Evolutionary conservation across 257 asterid species (phyloP).

Genomic region (Capsicum baccatum): DNA sequence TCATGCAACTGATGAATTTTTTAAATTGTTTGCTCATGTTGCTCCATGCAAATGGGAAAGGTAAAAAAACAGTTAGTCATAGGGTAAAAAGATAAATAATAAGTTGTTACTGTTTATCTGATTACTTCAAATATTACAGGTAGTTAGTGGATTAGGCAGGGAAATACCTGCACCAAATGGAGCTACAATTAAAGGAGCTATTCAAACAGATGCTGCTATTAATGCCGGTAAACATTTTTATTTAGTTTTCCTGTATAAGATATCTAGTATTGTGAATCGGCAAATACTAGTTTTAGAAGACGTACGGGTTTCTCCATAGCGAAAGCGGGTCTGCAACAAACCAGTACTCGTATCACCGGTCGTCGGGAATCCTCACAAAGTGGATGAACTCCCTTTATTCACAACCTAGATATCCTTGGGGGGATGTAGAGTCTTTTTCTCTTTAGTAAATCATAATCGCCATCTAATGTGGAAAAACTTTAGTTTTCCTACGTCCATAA

Average conservation of each 20-base stretch:
- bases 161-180: constrained; percentile 97
- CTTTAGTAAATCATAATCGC: too few species aligned
- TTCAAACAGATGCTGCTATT: constrained; percentile 94
- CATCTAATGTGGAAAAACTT: too few species aligned
- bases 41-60: background rate
- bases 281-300: too few species aligned
- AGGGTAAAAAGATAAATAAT: background rate
- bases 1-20: constrained; percentile 1
- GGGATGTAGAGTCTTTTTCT: too few species aligned
- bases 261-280: background rate
- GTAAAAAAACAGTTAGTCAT: background rate
- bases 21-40: background rate
- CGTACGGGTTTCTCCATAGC: too few species aligned
- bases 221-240: constrained; percentile 65
- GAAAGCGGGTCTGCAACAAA: too few species aligned
- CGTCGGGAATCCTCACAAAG: too few species aligned
- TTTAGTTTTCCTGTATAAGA: background rate
- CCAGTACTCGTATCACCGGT: too few species aligned
- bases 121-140: constrained; percentile 51
- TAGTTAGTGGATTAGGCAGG: constrained; percentile 87
- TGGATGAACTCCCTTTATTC: too few species aligned
- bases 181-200: constrained; percentile 82
- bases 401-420: too few species aligned
- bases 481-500: too few species aligned
- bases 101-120: background rate